phyloP scores from a whole-genome alignment of 805 yeast genomes.

The Yamadazyma kitorensis region DNA sequence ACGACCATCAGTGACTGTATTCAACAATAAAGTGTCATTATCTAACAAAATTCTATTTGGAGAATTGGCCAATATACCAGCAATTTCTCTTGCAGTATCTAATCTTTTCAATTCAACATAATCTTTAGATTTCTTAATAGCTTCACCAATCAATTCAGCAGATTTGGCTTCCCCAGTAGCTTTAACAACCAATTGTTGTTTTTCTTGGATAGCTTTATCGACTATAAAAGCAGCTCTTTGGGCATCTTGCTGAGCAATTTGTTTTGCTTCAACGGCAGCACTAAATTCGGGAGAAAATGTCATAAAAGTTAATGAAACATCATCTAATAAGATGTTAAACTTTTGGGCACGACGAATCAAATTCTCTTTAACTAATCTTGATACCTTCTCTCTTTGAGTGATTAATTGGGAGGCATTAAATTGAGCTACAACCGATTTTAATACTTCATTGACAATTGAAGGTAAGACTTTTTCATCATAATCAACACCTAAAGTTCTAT shows the following conservation, averaged over 20 bases:
- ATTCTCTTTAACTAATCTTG: slow-evolving; percentile 86
- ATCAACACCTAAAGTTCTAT: slow-evolving; percentile 89
- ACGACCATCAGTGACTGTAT: slow-evolving; percentile 81
- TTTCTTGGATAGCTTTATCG: slow-evolving; percentile 96
- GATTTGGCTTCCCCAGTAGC: slow-evolving; percentile 99
- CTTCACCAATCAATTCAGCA: slow-evolving; percentile 98
- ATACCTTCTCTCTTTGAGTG: slow-evolving; percentile 97
- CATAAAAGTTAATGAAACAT: slow-evolving; percentile 95
- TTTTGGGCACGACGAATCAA: slow-evolving; percentile 86
- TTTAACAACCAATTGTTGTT: slow-evolving; percentile 93
- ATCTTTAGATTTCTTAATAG: slow-evolving; percentile 93
- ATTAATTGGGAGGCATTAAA: slow-evolving; percentile 97
- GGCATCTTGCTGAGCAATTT: slow-evolving; percentile 99
- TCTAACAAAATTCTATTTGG: slow-evolving; percentile 92
- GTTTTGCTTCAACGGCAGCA: slow-evolving; percentile 96
- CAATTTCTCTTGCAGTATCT: slow-evolving; percentile 96
- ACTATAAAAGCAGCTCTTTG: slow-evolving; percentile 97
- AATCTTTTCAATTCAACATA: slow-evolving; percentile 95
- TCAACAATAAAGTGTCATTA: slow-evolving; percentile 85
- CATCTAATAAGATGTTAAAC: slow-evolving; percentile 86
- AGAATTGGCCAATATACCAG: slow-evolving; percentile 75
- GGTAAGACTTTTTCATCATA: slow-evolving; percentile 97
- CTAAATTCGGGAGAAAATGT: slow-evolving; percentile 98
- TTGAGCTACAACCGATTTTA: slow-evolving; percentile 96
- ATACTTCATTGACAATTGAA: slow-evolving; percentile 95